Base-by-base conservation (phyloP, 1,284 basidiomycete genomes). In the Mycena sp. region DNA sequence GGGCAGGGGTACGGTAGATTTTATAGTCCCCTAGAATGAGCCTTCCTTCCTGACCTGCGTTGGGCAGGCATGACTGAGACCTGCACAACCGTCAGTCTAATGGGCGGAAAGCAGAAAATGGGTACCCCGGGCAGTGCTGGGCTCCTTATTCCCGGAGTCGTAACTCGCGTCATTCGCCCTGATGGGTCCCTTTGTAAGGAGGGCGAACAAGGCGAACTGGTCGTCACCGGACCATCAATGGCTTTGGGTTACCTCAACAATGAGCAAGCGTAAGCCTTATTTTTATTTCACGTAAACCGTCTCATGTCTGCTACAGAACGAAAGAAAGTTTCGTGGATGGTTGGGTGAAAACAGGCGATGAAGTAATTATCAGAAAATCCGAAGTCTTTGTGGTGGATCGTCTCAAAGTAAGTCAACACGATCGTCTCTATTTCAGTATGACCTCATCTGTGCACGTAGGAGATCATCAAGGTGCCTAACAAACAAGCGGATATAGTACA, bases 191-290 rank as follows among this genome's bases (percentile, higher is more conserved):
- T 87, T 28, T 88, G 86, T 4, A 76, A 74, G 14, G 85, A 87
- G 61, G 87, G 86, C 37, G 89, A 91, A 71, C 79, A 80, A n/a
- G 90, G 90, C 5, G 90, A 92, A 73, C 75, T 92, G 6, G 75
- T 86, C 4, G 81, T 91, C 11, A 82, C 77, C 28, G 84, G 86
- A 0, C 89, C 89, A 2, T 82, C 87, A 3, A 82, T 87, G 73
- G 81, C 88, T 4, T 71, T 86, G 45, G 75, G 81, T 3, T 90
- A 90, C 69, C 73, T 80, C 49, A 79, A 85, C 46, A 85, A 88
- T 70, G 78, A 81, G 29, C 66, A 78, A 60, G 87, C 87, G 46
- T 56, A 7, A 46, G 54, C 72, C 4, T 14, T 26, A 0, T 19
- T 11, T 21, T 1, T n/a, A 16, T 17, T 28, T 19, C 6, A 1